A percentile compares a stretch with the other conserved stretches of the same genome.
These are phyloP conservation scores for Salix dunnii DNA, from an alignment of 345 rosid genomes.

Conservation along the genomic window DNA sequence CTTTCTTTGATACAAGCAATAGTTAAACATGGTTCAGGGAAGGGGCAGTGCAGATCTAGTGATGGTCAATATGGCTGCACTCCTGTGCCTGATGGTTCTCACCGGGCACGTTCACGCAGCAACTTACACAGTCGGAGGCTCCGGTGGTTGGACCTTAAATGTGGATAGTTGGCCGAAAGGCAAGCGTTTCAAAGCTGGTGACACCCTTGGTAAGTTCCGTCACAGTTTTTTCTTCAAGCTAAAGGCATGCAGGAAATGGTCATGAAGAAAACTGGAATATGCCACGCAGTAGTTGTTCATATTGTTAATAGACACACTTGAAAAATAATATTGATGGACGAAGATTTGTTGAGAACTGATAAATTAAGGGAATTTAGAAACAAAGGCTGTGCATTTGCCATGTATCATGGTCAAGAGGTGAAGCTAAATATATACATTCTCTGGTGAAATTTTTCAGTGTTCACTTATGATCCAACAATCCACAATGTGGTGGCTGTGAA, in stretches of 20 bases:
- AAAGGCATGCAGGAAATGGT: too few species aligned
- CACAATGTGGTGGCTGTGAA: slow-evolving; percentile 51
- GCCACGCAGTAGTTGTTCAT: too few species aligned
- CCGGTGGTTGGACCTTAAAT: slow-evolving; percentile 46
- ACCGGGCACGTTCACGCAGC: slow-evolving; percentile 27
- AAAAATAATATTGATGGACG: too few species aligned
- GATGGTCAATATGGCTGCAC: background rate
- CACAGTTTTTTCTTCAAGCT: too few species aligned
- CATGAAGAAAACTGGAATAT: too few species aligned
- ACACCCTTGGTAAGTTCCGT: slow-evolving; percentile 34
- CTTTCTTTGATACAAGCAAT: background rate
- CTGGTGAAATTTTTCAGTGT: slow-evolving; percentile 27
- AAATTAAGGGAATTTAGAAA: too few species aligned
- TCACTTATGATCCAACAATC: slow-evolving; percentile 35
- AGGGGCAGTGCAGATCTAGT: slow-evolving; percentile 41
- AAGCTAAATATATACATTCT: too few species aligned
- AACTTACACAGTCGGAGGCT: slow-evolving; percentile 40
- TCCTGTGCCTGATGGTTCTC: slow-evolving; percentile 19
- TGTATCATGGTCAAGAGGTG: too few species aligned
- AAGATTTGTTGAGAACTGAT: too few species aligned
- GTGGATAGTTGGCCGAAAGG: slow-evolving; percentile 42
- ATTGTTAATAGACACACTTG: too few species aligned
- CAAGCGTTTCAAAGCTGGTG: slow-evolving; percentile 50
- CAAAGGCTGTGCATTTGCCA: too few species aligned
- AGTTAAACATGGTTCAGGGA: slow-evolving; percentile 34